Base-by-base conservation (phyloP, 2,329 filamentous ascomycete species). In the Dactylellina parvicollis region DNA sequence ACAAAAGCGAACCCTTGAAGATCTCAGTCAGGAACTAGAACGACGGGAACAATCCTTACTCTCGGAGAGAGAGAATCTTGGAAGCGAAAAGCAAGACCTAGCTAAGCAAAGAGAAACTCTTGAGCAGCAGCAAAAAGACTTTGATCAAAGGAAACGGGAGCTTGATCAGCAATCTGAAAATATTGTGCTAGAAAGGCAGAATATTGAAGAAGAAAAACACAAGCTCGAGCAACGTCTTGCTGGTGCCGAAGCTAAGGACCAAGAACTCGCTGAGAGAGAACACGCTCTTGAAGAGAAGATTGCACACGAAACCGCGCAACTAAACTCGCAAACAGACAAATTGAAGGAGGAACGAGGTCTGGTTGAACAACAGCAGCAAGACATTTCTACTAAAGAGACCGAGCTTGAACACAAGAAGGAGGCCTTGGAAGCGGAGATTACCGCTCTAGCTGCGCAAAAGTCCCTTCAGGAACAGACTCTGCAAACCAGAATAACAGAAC, bases 231-330 rank as follows among this genome's bases (percentile, higher is more conserved):
- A 55, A 24, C 56, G n/a, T 28, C 24, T 49, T n/a, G 16, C 46
- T 8, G 34, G 1, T 9, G 32, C 20, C 9, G 50, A 57, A 22
- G 26, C 65, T 5, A 70, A 56, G 34, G 42, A 61, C 9, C 36
- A 61, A 42, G 47, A 62, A 24, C 47, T 70, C 24, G 20, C 8
- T 30, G 47, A 70, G 32, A 34, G 24, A 36, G 65, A 62, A 22
- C 38, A 22, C 3, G 14, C 20, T 14, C 47, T 70, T 34, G 30
- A 70, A 10, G 65, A 70, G 22, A 61, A 61, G 32, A 32, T 61
- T 8, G n/a, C 36, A 12, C 20, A 20, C 14, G 65, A 70, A 18
- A 61, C 46, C 7, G 20, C 65, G 5, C 65, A 62, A 30, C 47
- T 70, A 0, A 28, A 55, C 2, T 8, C 44, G 20, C 55, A 70